Conservation (phyloP, 2,329 filamentous ascomycete species). For the Chrysosporium keratinophilum region DNA sequence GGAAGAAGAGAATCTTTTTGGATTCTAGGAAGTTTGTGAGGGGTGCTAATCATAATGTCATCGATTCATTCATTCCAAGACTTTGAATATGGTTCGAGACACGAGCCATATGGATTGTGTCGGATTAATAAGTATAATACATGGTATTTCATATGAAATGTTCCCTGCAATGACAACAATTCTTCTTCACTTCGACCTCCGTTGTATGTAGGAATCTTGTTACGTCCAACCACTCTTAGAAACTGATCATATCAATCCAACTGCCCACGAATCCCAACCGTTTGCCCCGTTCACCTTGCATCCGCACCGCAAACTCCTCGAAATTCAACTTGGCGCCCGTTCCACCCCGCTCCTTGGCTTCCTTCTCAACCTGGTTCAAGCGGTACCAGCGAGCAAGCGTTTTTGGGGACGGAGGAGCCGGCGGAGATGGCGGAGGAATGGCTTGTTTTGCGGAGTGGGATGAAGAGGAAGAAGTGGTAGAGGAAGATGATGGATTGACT, state of each 20-base stretch:
- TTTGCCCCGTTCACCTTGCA: constrained; percentile 57
- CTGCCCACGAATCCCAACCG: constrained; percentile 70
- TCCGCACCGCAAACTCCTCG: constrained; percentile 67
- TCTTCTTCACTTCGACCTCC: too few relatives aligned
- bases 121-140: neutral
- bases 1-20: constrained; percentile 39
- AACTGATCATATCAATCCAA: constrained; percentile 72
- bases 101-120: too few relatives aligned
- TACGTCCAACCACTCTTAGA: constrained; percentile 37
- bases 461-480: constrained; percentile 24
- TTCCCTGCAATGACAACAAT: too few relatives aligned
- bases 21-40: constrained; percentile 25
- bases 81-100: too few relatives aligned
- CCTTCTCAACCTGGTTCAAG: constrained; percentile 55
- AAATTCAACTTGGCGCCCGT: constrained; percentile 63
- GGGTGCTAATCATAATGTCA: neutral
- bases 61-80: too few relatives aligned
- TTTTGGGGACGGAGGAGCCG: constrained; percentile 23
- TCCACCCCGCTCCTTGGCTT: constrained; percentile 62
- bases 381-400: constrained; percentile 38
- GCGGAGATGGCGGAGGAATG: constrained; percentile 20
- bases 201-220: too few relatives aligned
- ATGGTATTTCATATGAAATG: too few relatives aligned
- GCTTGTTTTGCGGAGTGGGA: constrained; percentile 28
- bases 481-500: constrained; percentile 19